A percentile compares a stretch with the other conserved stretches of the same genome.
phyloP scores from a whole-genome alignment of 257 asterid genomes.

The Solanum acaule region DNA sequence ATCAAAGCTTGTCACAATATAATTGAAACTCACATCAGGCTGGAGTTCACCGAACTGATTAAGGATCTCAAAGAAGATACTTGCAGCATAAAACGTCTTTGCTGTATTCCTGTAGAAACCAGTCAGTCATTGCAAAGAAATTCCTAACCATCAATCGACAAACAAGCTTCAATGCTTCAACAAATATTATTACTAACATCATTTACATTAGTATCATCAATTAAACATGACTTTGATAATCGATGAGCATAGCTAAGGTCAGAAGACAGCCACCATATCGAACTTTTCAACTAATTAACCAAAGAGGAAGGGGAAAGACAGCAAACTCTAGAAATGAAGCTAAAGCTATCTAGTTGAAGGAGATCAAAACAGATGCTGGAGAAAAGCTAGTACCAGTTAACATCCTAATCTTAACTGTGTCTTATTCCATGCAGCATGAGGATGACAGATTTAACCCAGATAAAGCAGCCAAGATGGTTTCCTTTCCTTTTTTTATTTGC shows the following conservation, averaged over 20 bases:
- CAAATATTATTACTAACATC: background rate
- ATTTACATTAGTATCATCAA: background rate
- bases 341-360: background rate
- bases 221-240: background rate
- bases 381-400: background rate
- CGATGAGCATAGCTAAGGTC: background rate
- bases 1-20: background rate
- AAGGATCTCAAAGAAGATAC: constrained; percentile 87
- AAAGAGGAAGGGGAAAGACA: background rate
- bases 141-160: background rate
- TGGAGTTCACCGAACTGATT: constrained; percentile 80
- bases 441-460: background rate
- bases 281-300: background rate
- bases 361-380: background rate
- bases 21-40: constrained; percentile 68
- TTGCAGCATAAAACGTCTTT: constrained; percentile 95
- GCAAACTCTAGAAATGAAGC: background rate
- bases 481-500: background rate
- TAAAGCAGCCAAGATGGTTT: background rate
- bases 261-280: background rate
- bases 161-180: background rate
- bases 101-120: constrained; percentile 74
- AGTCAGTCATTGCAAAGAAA: background rate
- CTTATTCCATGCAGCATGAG: background rate
- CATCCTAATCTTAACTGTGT: background rate